Conservation (phyloP, 75 land plant genomes). For the Picea sitchensis region DNA sequence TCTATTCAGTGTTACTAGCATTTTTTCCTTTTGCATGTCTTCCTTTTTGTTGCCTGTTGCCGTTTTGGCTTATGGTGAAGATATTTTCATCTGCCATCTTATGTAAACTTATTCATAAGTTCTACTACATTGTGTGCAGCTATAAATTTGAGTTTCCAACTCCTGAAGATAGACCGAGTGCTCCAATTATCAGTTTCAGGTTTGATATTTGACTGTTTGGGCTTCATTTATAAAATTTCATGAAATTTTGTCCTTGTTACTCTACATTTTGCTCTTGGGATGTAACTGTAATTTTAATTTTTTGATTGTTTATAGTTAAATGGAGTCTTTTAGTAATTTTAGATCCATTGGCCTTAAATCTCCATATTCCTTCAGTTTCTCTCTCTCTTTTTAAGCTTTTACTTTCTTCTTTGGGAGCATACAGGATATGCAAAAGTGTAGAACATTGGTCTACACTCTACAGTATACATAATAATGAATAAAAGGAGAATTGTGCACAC, state of each 20-base stretch:
- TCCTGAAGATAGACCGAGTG: constrained; percentile 95
- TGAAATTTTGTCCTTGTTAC: no score
- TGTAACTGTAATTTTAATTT: no score
- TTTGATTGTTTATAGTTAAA: neutral
- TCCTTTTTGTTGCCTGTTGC: neutral
- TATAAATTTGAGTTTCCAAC: constrained; percentile 99
- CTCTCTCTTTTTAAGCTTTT: no score
- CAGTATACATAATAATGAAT: no score
- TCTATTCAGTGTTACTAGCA: neutral
- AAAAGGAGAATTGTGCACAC: no score
- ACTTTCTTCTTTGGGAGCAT: no score
- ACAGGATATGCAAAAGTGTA: no score
- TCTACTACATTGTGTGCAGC: constrained; percentile 41
- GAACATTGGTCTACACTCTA: no score
- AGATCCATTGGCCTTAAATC: neutral
- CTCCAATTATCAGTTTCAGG: constrained; percentile 99
- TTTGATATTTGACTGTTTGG: constrained; percentile 12
- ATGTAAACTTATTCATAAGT: neutral
- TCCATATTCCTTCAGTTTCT: neutral
- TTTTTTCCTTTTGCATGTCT: neutral
- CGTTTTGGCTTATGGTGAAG: neutral
- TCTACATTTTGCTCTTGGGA: no score
- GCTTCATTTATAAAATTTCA: neutral
- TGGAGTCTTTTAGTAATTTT: neutral
- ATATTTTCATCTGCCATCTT: neutral